A percentile compares a stretch with the other conserved stretches of the same genome.
Conservation (phyloP, 108 stramenopile species). For the Seminavis robusta region DNA sequence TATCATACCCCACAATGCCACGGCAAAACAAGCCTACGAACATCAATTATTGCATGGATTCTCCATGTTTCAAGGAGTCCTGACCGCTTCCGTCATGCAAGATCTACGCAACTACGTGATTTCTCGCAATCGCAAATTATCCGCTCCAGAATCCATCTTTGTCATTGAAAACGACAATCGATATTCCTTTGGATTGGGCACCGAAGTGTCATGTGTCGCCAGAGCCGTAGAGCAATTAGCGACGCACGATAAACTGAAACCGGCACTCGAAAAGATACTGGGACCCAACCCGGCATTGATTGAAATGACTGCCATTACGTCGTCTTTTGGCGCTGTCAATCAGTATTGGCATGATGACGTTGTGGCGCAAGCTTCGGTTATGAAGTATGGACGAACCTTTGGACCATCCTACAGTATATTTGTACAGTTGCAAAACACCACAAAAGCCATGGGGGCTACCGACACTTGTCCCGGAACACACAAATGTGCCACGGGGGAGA, state of each 20-base stretch:
- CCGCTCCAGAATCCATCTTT: slow-evolving; percentile 13
- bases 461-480: slow-evolving; percentile 59
- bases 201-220: neutral
- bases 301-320: slow-evolving; percentile 63
- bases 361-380: slow-evolving; percentile 19
- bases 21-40: slow-evolving; percentile 16
- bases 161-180: slow-evolving; percentile 51
- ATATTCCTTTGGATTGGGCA: slow-evolving; percentile 34
- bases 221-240: slow-evolving; percentile 27
- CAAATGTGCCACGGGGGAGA: slow-evolving; percentile 26
- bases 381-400: slow-evolving; percentile 40
- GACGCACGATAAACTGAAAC: slow-evolving; percentile 20
- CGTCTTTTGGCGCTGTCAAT: slow-evolving; percentile 43
- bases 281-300: slow-evolving; percentile 62
- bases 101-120: slow-evolving; percentile 39
- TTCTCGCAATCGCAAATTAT: slow-evolving; percentile 17
- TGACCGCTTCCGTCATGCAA: slow-evolving; percentile 28
- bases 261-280: slow-evolving; percentile 37
- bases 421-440: slow-evolving; percentile 48
- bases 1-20: slow-evolving; percentile 14
- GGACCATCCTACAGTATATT: slow-evolving; percentile 32
- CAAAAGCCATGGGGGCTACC: slow-evolving; percentile 49
- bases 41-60: slow-evolving; percentile 52
- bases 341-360: slow-evolving; percentile 54
- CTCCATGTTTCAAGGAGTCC: slow-evolving; percentile 37